phyloP scores from a whole-genome alignment of 306 rosid genomes.

The Lablab purpureus region DNA sequence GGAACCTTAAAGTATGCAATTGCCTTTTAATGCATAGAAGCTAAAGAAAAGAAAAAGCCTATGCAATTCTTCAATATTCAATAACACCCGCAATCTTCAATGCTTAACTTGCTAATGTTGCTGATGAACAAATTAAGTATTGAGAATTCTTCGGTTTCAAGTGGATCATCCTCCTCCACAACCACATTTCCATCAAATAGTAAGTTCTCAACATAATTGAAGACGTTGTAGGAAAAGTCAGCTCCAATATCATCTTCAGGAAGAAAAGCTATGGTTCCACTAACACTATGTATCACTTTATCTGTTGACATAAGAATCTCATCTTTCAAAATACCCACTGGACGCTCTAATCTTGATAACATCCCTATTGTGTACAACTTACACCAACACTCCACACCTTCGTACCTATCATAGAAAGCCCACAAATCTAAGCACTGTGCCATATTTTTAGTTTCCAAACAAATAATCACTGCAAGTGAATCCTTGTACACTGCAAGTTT shows the following conservation, averaged over 20 bases:
- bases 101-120: not conserved
- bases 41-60: not conserved
- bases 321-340: slow-evolving; percentile 46
- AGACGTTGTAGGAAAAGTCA: slow-evolving; percentile 33
- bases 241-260: slow-evolving; percentile 24
- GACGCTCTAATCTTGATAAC: slow-evolving; percentile 38
- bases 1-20: not conserved
- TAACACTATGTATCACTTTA: slow-evolving; percentile 10
- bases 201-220: slow-evolving; percentile 40
- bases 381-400: slow-evolving; percentile 39
- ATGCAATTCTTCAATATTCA: not conserved
- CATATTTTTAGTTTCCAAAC: slow-evolving; percentile 23
- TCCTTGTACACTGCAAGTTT: slow-evolving; percentile 35
- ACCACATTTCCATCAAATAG: not conserved
- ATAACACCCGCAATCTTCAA: not conserved
- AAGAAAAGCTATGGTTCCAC: slow-evolving; percentile 39
- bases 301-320: slow-evolving; percentile 44
- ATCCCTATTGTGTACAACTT: not conserved
- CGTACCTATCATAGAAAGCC: slow-evolving; percentile 35
- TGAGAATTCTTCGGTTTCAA: not conserved
- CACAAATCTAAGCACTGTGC: slow-evolving; percentile 41
- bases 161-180: not conserved
- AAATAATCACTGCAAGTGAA: slow-evolving; percentile 37
- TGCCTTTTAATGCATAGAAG: not conserved
- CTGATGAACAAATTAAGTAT: not conserved